phyloP scores from a whole-genome alignment of 495 filamentous ascomycete genomes.

The Penicillium salamii region DNA sequence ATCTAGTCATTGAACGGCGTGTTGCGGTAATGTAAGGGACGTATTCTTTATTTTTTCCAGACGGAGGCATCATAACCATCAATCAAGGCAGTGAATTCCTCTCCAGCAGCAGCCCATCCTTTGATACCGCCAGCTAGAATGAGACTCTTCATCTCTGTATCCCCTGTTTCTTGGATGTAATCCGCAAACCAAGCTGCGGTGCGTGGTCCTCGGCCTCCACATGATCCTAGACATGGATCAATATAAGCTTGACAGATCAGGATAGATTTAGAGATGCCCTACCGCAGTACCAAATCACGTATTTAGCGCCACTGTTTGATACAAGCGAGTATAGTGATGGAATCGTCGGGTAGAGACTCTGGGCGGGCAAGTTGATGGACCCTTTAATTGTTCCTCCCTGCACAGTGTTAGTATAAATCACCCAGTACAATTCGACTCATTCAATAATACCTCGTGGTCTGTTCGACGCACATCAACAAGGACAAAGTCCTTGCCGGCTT shows the following conservation, averaged over 20 bases:
- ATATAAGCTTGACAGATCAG: too few species aligned
- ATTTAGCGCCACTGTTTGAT: slow-evolving; percentile 42
- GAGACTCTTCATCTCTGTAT: slow-evolving; percentile 51
- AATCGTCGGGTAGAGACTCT: slow-evolving; percentile 58
- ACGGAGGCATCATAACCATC: slow-evolving; percentile 53
- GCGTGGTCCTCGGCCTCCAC: slow-evolving; percentile 57
- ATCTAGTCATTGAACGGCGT: too few species aligned
- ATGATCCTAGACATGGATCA: slow-evolving; percentile 51
- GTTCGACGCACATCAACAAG: slow-evolving; percentile 61
- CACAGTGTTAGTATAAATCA: neutral
- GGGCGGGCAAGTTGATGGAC: slow-evolving; percentile 70
- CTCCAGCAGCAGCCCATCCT: slow-evolving; percentile 60
- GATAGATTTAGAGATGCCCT: too few species aligned
- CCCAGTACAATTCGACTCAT: neutral
- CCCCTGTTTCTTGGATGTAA: slow-evolving; percentile 46
- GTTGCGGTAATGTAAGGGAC: too few species aligned
- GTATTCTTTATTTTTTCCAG: slow-evolving; percentile 36
- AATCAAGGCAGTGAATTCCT: slow-evolving; percentile 54
- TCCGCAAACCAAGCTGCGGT: slow-evolving; percentile 67
- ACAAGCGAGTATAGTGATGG: slow-evolving; percentile 56
- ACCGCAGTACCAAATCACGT: slow-evolving; percentile 71
- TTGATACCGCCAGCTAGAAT: slow-evolving; percentile 60
- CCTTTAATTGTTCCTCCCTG: slow-evolving; percentile 67
- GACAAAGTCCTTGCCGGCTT: slow-evolving; percentile 51
- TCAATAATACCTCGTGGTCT: slow-evolving; percentile 54